Evolutionary conservation across 768 basidiomycete species (phyloP), one percentile per base, ranked within the genome.

Genomic region (Lactarius trivialis): DNA sequence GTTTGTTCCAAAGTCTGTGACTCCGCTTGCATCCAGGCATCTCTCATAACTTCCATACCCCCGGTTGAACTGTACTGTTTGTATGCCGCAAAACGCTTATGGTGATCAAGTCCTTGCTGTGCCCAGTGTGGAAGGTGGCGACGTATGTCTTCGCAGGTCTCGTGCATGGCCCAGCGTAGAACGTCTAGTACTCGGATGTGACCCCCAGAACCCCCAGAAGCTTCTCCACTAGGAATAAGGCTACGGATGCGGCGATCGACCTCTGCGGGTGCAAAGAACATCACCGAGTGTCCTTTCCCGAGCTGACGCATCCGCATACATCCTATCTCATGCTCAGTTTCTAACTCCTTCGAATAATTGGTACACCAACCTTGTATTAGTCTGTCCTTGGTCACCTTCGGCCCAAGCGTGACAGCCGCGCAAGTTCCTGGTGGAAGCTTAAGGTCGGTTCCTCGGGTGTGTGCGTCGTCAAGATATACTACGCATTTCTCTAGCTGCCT

Each of bases 391-490:
- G 77, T 80, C 8, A 83, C 70, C 45, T 77, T 81, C 6, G 77
- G 77, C 0, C 82, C 82, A 2, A 83, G 66, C 3, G 80, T 81
- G 7, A 82, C 79, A 6, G 75, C 78, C 8, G 81, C 79, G 8
- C 76, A 73, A 37, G 71, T 76, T 19, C 72, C 60, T 1, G 21
- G 59, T 0, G 83, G 82, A 34, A 84, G 71, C 48, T 77, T 82
- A 15, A 83, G 69, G 60, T 83, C 82, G 0, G 82, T 84, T 6
- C 82, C 82, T 65, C 82, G 60, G 24, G 76, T 78, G 60, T 82
- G 82, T 0, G 79, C 78, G 55, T 83, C 82, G 53, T 83, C 82
- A 0, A 83, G 76, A 64, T 83, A 83, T 2, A 82, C 66, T 5
- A 79, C 61, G 36, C 79, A 80, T 58, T 73, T 69, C 6, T 73